A percentile compares a stretch with the other conserved stretches of the same genome.
phyloP scores from a whole-genome alignment of 768 basidiomycete genomes.

The Serendipita vermifera region DNA sequence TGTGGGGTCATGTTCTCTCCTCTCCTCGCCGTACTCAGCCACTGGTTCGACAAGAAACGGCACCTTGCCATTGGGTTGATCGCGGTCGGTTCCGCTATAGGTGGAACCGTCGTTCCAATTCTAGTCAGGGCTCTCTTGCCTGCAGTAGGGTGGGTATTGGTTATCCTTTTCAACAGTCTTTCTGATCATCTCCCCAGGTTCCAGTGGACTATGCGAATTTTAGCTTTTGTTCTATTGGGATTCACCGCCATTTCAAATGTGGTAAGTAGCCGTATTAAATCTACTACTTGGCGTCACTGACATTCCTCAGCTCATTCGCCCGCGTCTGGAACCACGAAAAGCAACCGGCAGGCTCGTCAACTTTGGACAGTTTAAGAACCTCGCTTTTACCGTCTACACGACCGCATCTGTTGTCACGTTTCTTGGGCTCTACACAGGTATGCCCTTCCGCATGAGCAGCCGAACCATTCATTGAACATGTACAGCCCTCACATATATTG shows the following conservation, averaged over 20 bases:
- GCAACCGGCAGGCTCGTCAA: slow-evolving; percentile 12
- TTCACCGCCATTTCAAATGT: slow-evolving; percentile 18
- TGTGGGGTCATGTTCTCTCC: slow-evolving; percentile 20
- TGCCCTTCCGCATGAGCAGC: slow-evolving; percentile 14
- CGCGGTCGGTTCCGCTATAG: slow-evolving; percentile 18
- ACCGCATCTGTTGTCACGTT: slow-evolving; percentile 16
- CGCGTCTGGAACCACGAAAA: slow-evolving; percentile 9
- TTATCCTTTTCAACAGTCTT: background rate
- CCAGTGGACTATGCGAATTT: slow-evolving; percentile 17
- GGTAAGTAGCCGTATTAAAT: slow-evolving; percentile 14
- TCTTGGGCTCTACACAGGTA: slow-evolving; percentile 19
- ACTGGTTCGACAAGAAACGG: slow-evolving; percentile 17
- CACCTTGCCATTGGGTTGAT: slow-evolving; percentile 13
- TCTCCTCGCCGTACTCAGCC: slow-evolving; percentile 16
- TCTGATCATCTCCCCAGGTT: slow-evolving; percentile 10
- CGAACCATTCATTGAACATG: slow-evolving; percentile 13
- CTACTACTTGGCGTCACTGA: slow-evolving; percentile 8
- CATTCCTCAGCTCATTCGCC: slow-evolving; percentile 18
- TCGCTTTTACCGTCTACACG: slow-evolving; percentile 17
- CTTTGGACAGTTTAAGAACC: slow-evolving; percentile 15
- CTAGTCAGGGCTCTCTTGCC: slow-evolving; percentile 17
- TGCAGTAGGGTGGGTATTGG: slow-evolving; percentile 13
- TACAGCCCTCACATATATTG: slow-evolving; percentile 18
- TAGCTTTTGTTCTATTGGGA: slow-evolving; percentile 17
- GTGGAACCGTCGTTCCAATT: slow-evolving; percentile 23